Evolutionary conservation across 148 eudicot species (phyloP).

Genomic region (Vaccinium macrocarpon): DNA sequence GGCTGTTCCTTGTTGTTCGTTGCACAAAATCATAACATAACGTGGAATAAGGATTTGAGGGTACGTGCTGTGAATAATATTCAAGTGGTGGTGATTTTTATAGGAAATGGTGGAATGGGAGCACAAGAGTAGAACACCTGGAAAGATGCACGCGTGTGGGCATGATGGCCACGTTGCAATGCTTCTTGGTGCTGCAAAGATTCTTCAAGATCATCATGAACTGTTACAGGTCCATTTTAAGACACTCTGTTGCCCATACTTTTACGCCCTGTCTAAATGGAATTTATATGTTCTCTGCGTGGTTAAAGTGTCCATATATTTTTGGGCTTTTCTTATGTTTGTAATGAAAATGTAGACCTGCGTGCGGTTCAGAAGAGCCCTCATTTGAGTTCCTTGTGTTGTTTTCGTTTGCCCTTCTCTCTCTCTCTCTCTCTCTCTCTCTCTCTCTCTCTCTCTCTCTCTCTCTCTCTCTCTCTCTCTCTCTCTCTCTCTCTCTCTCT

Average conservation of each 20-base stretch:
- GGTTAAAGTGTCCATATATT: neutral
- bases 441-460: no score
- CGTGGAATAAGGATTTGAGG: neutral
- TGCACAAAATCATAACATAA: neutral
- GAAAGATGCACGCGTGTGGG: constrained; percentile 96
- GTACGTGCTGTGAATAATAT: neutral
- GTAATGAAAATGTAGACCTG: neutral
- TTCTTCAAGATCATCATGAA: constrained; percentile 73
- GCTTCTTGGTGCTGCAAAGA: constrained; percentile 93
- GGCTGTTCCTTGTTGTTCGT: neutral
- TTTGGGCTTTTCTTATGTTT: neutral
- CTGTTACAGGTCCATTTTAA: constrained; percentile 51
- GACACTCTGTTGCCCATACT: neutral
- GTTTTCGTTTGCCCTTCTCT: neutral
- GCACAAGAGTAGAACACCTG: constrained; percentile 79
- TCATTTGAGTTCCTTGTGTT: neutral
- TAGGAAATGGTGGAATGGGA: constrained; percentile 96
- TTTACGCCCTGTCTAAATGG: neutral
- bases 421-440: neutral
- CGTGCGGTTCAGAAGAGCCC: neutral
- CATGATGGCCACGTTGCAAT: constrained; percentile 94
- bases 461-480: neutral
- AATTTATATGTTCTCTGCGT: neutral
- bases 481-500: no score
- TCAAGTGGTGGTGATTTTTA: neutral